A percentile compares a stretch with the other conserved stretches of the same genome.
These are phyloP conservation scores for Helicocarpus griseus DNA, from an alignment of 2,329 filamentous ascomycete species.

Conservation along the genomic window DNA sequence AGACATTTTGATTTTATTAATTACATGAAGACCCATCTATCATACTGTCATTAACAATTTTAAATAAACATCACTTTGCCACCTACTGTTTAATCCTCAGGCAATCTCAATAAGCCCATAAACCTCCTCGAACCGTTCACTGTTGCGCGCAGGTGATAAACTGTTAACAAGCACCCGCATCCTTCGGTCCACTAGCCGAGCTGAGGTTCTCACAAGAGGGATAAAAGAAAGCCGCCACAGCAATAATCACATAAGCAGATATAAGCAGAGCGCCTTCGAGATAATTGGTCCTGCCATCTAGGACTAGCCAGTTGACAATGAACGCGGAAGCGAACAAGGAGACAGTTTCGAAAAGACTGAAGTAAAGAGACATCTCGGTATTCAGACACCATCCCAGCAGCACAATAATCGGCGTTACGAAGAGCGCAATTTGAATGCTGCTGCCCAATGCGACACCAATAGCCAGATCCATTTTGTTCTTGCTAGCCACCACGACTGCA, in stretches of 20 bases:
- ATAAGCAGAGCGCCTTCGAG: constrained; percentile 62
- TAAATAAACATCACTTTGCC: too few species aligned
- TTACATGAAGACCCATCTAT: too few species aligned
- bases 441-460: constrained; percentile 63
- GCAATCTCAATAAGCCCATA: too few species aligned
- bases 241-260: constrained; percentile 59
- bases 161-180: constrained; percentile 7
- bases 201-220: constrained; percentile 44
- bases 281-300: constrained; percentile 80
- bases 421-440: constrained; percentile 62
- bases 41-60: too few species aligned
- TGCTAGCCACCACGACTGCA: constrained; percentile 59
- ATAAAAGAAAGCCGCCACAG: constrained; percentile 58
- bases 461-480: constrained; percentile 68
- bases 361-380: constrained; percentile 68
- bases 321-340: constrained; percentile 75
- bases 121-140: too few species aligned
- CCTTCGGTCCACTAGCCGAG: constrained; percentile 12
- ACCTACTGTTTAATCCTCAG: too few species aligned
- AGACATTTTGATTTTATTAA: too few species aligned
- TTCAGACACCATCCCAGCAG: constrained; percentile 61
- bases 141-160: too few species aligned
- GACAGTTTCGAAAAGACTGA: constrained; percentile 81
- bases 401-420: constrained; percentile 60
- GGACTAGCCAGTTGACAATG: constrained; percentile 78